phyloP scores from a whole-genome alignment of 306 rosid genomes.

The Rosa persica region DNA sequence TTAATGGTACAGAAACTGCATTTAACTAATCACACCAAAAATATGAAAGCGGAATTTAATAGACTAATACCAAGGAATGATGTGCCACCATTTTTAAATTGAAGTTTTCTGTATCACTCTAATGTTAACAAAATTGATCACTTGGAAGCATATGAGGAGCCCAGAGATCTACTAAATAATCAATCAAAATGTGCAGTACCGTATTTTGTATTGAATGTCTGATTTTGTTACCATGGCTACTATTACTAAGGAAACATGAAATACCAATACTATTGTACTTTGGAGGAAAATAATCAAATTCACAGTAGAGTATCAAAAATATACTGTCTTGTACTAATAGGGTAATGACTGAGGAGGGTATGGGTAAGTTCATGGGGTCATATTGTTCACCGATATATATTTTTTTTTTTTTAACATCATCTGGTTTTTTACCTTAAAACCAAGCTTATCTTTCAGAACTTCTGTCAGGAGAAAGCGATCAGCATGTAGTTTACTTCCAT shows the following conservation, averaged over 20 bases:
- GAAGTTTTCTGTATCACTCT: neutral
- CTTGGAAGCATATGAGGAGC: neutral
- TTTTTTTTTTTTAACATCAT: neutral
- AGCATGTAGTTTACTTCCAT: slow-evolving; percentile 61
- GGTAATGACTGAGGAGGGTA: neutral
- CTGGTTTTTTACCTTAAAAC: slow-evolving; percentile 60
- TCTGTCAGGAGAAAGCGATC: slow-evolving; percentile 68
- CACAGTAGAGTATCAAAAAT: neutral
- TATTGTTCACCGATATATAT: neutral
- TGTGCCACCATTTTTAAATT: neutral
- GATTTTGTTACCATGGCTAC: neutral
- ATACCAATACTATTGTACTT: neutral
- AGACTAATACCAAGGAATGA: neutral
- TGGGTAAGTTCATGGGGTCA: neutral
- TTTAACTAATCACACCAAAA: slow-evolving; percentile 22
- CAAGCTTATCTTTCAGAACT: slow-evolving; percentile 70
- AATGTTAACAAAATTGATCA: neutral
- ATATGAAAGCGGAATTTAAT: neutral
- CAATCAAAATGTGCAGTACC: neutral
- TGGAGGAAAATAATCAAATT: neutral
- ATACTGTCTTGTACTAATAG: neutral
- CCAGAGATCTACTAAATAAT: neutral
- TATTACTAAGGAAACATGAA: too few relatives aligned
- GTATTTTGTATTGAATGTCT: neutral
- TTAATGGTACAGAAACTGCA: neutral